Evolutionary conservation across 2,329 filamentous ascomycete genomes (phyloP).

Genomic region (Neonectria coccinea): DNA sequence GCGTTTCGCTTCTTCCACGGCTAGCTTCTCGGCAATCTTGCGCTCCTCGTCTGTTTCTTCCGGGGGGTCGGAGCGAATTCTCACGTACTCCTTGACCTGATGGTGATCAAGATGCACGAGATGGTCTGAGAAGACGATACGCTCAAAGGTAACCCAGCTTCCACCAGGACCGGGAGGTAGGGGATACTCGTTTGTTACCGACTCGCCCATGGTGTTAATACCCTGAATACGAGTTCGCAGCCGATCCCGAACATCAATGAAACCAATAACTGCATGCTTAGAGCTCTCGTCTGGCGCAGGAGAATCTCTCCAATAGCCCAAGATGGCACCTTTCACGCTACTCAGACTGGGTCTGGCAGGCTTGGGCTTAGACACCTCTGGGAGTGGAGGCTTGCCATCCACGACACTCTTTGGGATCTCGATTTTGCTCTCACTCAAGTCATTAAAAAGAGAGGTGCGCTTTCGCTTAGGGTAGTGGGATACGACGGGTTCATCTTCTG

Average conservation of each 20-base stretch:
- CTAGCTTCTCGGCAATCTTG: slow-evolving; percentile 54
- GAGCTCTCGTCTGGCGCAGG: slow-evolving; percentile 59
- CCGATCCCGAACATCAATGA: slow-evolving; percentile 71
- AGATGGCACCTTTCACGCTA: slow-evolving; percentile 59
- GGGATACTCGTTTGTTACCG: slow-evolving; percentile 59
- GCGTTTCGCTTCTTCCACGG: slow-evolving; percentile 61
- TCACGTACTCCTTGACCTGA: slow-evolving; percentile 72
- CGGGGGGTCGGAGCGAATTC: slow-evolving; percentile 58
- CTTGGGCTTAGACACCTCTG: slow-evolving; percentile 43
- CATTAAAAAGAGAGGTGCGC: slow-evolving; percentile 62
- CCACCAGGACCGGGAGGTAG: slow-evolving; percentile 69
- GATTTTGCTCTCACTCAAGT: slow-evolving; percentile 62
- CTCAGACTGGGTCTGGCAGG: slow-evolving; percentile 45
- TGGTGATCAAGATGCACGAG: slow-evolving; percentile 67
- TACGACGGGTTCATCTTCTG: slow-evolving; percentile 52
- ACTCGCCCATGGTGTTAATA: slow-evolving; percentile 60
- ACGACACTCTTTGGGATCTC: slow-evolving; percentile 52
- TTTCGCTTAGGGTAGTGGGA: slow-evolving; percentile 68
- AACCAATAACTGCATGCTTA: slow-evolving; percentile 71
- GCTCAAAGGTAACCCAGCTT: slow-evolving; percentile 73
- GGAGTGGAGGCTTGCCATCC: slow-evolving; percentile 45
- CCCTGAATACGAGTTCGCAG: slow-evolving; percentile 70
- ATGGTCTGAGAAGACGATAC: slow-evolving; percentile 68
- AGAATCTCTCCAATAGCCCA: slow-evolving; percentile 73
- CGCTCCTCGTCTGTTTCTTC: slow-evolving; percentile 55